Conservation (phyloP, 176 grass and related monocot species). For the Hyparrhenia diplandra region DNA sequence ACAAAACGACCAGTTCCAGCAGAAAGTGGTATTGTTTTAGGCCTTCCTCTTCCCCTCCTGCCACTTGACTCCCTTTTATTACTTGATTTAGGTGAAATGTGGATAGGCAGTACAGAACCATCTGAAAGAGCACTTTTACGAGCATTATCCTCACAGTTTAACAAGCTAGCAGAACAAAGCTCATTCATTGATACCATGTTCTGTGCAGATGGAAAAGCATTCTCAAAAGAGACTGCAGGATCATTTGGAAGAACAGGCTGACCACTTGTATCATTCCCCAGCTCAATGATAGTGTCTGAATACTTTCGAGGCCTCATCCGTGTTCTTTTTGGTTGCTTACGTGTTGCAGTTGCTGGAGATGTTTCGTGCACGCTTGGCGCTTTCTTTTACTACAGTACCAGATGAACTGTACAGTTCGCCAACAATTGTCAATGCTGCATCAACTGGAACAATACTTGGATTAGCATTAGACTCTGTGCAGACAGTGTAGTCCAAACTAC, state of each 20-base stretch:
- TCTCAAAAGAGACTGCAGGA: background rate
- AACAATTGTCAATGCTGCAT: conserved; percentile 11
- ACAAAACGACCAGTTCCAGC: background rate
- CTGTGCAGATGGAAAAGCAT: conserved; percentile 7
- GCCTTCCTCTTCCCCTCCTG: conserved; percentile 15
- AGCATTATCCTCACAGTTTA: background rate
- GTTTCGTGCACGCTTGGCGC: background rate
- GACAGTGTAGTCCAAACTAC: no score
- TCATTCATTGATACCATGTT: background rate
- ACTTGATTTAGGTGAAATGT: conserved; percentile 18
- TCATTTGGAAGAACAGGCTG: conserved; percentile 10
- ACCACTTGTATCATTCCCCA: background rate
- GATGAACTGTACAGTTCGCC: background rate
- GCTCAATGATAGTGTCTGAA: background rate
- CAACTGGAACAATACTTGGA: conserved; percentile 26
- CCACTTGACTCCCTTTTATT: background rate
- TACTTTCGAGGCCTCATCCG: background rate
- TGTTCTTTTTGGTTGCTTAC: conserved; percentile 1
- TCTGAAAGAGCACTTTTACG: background rate
- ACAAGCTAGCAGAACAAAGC: background rate
- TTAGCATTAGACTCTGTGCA: conserved; percentile 5
- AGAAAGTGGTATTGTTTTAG: conserved; percentile 13
- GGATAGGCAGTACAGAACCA: background rate
- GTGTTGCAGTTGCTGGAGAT: background rate
- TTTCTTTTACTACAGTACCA: background rate